Evolutionary conservation across 331 rosid genomes (phyloP).

Genomic region (Phaseolus coccineus): DNA sequence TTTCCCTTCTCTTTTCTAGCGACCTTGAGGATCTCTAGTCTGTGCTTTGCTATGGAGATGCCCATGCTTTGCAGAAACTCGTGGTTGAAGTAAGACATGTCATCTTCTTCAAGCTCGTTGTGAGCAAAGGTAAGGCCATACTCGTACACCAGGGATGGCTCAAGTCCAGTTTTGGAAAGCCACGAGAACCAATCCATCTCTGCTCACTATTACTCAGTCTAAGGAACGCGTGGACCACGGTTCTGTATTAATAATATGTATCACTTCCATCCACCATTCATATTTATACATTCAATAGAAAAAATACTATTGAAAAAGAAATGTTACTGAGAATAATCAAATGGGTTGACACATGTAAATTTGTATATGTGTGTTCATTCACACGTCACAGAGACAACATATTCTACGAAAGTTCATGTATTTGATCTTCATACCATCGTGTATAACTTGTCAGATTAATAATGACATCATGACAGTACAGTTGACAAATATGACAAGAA

Average conservation of each 20-base stretch:
- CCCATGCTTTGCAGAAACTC: conserved; percentile 97
- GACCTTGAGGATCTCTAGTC: conserved; percentile 86
- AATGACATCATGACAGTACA: no score
- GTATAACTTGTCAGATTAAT: no score
- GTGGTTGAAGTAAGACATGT: conserved; percentile 80
- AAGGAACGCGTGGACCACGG: background rate
- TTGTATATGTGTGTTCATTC: no score
- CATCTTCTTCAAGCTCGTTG: conserved; percentile 91
- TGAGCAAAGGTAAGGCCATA: conserved; percentile 79
- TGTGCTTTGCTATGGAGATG: conserved; percentile 89
- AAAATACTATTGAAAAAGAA: no score
- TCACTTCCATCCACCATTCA: conserved; percentile 39
- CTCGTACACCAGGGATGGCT: conserved; percentile 74
- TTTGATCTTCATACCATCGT: no score
- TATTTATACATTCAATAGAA: conserved; percentile 13
- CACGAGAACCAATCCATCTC: conserved; percentile 96
- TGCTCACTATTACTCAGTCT: background rate
- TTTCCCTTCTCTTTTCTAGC: conserved; percentile 56
- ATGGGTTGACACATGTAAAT: no score
- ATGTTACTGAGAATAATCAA: no score
- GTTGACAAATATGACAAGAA: no score
- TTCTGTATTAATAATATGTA: conserved; percentile 6
- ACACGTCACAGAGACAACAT: no score
- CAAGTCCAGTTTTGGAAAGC: conserved; percentile 77
- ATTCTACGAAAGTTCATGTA: no score